Percentiles rank a stretch among this genome's conserved stretches.
phyloP scores from a whole-genome alignment of 306 rosid genomes.

The Glycine latifolia region DNA sequence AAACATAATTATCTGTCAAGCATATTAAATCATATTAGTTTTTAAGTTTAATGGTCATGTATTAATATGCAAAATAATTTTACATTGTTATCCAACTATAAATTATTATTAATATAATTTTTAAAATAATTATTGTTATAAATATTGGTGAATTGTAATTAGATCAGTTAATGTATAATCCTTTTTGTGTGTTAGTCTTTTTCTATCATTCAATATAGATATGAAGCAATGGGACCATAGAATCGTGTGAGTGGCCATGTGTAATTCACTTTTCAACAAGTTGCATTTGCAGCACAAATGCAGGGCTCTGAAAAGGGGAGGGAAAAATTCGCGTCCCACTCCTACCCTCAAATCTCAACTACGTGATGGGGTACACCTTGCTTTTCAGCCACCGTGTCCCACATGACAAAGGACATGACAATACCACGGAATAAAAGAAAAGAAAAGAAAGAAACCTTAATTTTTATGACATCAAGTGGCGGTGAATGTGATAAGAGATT shows the following conservation, averaged over 20 bases:
- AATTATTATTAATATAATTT: too few relatives aligned
- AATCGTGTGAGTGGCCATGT: slow-evolving; percentile 34
- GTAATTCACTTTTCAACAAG: slow-evolving; percentile 26
- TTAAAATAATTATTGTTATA: too few relatives aligned
- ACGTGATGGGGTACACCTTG: slow-evolving; percentile 40
- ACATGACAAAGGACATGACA: slow-evolving; percentile 50
- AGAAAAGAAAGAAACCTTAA: slow-evolving; percentile 23
- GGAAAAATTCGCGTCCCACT: slow-evolving; percentile 37
- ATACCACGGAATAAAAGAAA: slow-evolving; percentile 6
- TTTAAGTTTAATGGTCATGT: too few relatives aligned
- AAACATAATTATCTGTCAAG: too few relatives aligned
- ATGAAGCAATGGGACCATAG: slow-evolving; percentile 42
- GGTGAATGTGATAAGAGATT: slow-evolving; percentile 38
- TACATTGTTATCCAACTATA: too few relatives aligned
- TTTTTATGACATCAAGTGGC: slow-evolving; percentile 39
- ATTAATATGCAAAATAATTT: too few relatives aligned
- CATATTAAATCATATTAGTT: too few relatives aligned
- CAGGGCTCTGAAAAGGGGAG: slow-evolving; percentile 31
- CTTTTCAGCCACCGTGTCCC: slow-evolving; percentile 54
- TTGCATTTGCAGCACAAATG: slow-evolving; percentile 34
- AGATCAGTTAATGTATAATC: too few relatives aligned
- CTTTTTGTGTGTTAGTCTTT: too few relatives aligned
- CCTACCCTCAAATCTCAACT: slow-evolving; percentile 45
- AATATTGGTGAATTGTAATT: too few relatives aligned
- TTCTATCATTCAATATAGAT: slow-evolving; percentile 35